phyloP scores from a whole-genome alignment of 2,329 filamentous ascomycete species.

The Bipolaris zeicola region DNA sequence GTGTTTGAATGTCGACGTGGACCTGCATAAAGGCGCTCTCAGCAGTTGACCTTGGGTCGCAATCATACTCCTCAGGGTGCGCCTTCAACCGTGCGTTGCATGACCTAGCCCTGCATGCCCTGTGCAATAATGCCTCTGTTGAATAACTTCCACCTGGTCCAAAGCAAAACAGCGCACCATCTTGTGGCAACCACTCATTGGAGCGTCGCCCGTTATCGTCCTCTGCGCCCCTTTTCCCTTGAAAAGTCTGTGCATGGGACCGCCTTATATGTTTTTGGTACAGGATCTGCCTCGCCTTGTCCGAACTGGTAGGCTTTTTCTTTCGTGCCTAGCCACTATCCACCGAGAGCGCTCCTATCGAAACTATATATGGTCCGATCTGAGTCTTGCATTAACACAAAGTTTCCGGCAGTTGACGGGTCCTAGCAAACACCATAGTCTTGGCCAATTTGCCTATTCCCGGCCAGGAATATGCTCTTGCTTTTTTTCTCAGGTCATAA shows the following conservation, averaged over 20 bases:
- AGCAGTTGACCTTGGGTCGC: neutral
- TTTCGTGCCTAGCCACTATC: neutral
- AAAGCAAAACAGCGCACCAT: neutral
- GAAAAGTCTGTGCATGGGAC: neutral
- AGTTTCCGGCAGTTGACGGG: neutral
- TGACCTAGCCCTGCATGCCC: neutral
- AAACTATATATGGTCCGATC: neutral
- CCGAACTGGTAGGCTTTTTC: neutral
- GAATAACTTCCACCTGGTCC: neutral
- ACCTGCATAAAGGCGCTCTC: constrained; percentile 9
- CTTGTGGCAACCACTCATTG: neutral
- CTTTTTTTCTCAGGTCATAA: neutral
- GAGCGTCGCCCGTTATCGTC: neutral
- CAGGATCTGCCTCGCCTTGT: no score
- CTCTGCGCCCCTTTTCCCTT: neutral
- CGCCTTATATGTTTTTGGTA: no score
- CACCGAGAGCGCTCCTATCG: neutral
- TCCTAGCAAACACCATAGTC: neutral
- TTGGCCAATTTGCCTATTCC: neutral
- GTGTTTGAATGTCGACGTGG: neutral
- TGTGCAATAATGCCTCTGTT: neutral
- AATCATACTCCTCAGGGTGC: neutral
- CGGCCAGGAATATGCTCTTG: neutral
- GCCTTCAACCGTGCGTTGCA: neutral
- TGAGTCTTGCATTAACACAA: neutral